Conservation (phyloP, 805 yeast species). For the Candida argentea region DNA sequence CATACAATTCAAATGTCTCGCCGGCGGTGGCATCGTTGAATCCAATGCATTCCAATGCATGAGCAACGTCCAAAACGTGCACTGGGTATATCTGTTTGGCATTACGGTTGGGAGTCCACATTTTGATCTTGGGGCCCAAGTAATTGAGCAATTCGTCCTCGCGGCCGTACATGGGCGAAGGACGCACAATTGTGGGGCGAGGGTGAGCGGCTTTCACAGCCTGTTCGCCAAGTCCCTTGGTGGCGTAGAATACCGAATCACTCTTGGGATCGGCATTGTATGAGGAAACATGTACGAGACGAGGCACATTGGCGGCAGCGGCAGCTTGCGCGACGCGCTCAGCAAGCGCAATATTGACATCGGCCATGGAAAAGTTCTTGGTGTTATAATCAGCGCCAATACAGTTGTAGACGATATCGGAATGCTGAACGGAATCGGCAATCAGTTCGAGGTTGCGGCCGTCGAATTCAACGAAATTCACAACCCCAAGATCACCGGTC, state of each 20-base stretch:
- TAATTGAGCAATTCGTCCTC: conserved; percentile 61
- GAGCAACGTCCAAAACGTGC: conserved; percentile 70
- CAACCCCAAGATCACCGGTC: conserved; percentile 81
- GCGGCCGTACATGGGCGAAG: conserved; percentile 69
- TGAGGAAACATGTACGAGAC: conserved; percentile 71
- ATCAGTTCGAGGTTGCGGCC: conserved; percentile 67
- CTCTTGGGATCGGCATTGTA: conserved; percentile 66
- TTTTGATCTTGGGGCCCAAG: conserved; percentile 43
- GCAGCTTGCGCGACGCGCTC: conserved; percentile 68
- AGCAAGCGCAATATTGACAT: conserved; percentile 71
- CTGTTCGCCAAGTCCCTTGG: conserved; percentile 73
- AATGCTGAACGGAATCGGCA: conserved; percentile 66
- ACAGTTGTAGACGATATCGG: conserved; percentile 75
- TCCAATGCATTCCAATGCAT: conserved; percentile 68
- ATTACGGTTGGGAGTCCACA: conserved; percentile 58
- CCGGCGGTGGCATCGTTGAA: conserved; percentile 76
- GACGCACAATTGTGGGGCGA: conserved; percentile 76
- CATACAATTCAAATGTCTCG: conserved; percentile 62
- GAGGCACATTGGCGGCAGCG: conserved; percentile 59
- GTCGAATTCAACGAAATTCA: conserved; percentile 75
- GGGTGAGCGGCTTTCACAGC: conserved; percentile 60
- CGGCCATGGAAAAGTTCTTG: conserved; percentile 75
- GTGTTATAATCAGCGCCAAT: conserved; percentile 69
- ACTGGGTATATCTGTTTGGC: conserved; percentile 58
- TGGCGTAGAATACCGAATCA: conserved; percentile 59